These are phyloP conservation scores for Rhizophagus sp. DNA, from an alignment of 192 early-diverging fungal genomes.

Conservation along the genomic window DNA sequence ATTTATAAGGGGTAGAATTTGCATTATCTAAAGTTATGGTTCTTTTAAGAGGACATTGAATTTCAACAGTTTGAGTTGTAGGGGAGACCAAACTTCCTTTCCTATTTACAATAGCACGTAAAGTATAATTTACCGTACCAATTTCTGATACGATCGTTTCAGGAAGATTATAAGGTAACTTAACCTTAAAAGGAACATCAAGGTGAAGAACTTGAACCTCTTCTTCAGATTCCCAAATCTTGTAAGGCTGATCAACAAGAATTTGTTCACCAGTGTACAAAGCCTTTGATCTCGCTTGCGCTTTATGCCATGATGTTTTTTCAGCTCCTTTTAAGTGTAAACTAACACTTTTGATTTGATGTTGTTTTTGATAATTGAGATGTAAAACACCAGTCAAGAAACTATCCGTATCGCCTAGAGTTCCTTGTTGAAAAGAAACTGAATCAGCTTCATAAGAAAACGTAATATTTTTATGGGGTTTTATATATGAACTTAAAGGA, in stretches of 20 bases:
- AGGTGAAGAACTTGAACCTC: neutral
- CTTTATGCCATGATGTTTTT: slow-evolving; percentile 27
- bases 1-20: slow-evolving; percentile 15
- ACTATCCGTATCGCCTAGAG: slow-evolving; percentile 21
- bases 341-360: slow-evolving; percentile 1
- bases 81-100: neutral
- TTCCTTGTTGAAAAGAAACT: slow-evolving; percentile 16
- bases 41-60: slow-evolving; percentile 21
- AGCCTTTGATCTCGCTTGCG: slow-evolving; percentile 26
- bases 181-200: slow-evolving; percentile 24
- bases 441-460: slow-evolving; percentile 1
- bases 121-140: slow-evolving; percentile 13
- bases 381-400: slow-evolving; percentile 14
- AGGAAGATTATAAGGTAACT: slow-evolving; percentile 29
- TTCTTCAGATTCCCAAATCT: slow-evolving; percentile 2
- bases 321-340: slow-evolving; percentile 20
- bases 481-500: neutral
- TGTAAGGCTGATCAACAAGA: slow-evolving; percentile 9
- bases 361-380: slow-evolving; percentile 12
- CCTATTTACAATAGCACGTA: slow-evolving; percentile 15
- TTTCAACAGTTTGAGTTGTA: slow-evolving; percentile 8
- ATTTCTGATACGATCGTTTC: slow-evolving; percentile 16
- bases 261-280: slow-evolving; percentile 22
- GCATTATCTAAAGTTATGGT: neutral
- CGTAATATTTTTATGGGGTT: slow-evolving; percentile 13